These are phyloP conservation scores for Nothophoma quercina DNA, from an alignment of 2,329 filamentous ascomycete genomes.

Conservation along the genomic window DNA sequence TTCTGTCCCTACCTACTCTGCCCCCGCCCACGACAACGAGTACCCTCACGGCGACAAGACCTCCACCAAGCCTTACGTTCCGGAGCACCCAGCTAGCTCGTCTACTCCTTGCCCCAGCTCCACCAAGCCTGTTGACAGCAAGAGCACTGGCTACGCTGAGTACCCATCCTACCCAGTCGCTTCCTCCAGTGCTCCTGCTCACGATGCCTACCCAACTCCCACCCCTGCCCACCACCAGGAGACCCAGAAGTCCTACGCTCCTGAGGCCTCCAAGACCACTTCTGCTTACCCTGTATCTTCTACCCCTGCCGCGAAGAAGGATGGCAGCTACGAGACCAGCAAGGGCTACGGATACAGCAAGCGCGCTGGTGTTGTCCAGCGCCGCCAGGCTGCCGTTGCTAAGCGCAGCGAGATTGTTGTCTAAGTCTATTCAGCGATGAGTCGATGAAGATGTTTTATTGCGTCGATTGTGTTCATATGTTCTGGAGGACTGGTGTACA, in stretches of 20 bases:
- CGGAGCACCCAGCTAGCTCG: too few relatives aligned
- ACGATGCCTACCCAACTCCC: conserved; percentile 5
- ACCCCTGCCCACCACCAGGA: not conserved
- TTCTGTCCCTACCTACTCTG: conserved; percentile 5
- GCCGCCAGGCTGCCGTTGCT: conserved; percentile 10
- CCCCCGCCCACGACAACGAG: not conserved
- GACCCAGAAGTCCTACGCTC: not conserved
- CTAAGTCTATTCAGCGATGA: not conserved
- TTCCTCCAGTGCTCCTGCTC: not conserved
- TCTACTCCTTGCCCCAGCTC: conserved; percentile 9
- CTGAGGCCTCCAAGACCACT: not conserved
- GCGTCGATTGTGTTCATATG: conserved; percentile 11
- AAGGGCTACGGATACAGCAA: conserved; percentile 11
- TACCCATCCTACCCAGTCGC: not conserved
- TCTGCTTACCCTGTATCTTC: not conserved
- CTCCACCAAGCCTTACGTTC: too few relatives aligned
- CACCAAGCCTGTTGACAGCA: not conserved
- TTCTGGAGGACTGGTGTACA: conserved; percentile 29
- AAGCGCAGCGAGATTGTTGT: not conserved
- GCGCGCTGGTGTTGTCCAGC: conserved; percentile 11
- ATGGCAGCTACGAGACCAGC: not conserved
- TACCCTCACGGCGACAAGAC: not conserved
- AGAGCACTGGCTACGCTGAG: not conserved
- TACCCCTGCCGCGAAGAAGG: not conserved
- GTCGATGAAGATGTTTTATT: not conserved